Evolutionary conservation across 441 rosid genomes (phyloP).

Genomic region (Pelargonium myrrhifolium): DNA sequence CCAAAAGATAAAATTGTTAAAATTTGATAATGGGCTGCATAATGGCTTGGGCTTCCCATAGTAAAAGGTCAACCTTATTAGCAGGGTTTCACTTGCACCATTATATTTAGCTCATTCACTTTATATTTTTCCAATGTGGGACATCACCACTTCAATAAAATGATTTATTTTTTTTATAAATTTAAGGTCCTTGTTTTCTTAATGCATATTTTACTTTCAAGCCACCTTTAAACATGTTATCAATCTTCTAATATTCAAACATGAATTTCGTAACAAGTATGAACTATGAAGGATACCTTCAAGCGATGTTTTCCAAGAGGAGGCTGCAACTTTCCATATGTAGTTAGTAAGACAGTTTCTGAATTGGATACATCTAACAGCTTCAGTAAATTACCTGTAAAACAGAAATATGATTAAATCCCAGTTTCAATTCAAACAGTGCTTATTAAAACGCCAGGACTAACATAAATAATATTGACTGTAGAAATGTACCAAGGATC

Average conservation of each 20-base stretch:
- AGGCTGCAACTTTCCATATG: constrained; percentile 90
- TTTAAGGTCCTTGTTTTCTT: neutral
- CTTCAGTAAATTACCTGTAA: constrained; percentile 69
- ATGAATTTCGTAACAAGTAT: neutral
- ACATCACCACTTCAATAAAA: neutral
- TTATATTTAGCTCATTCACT: too few species aligned
- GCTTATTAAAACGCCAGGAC: neutral
- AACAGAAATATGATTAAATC: constrained; percentile 10
- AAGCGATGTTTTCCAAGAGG: constrained; percentile 92
- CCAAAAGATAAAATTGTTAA: neutral
- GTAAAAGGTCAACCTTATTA: too few species aligned
- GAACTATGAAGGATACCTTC: constrained; percentile 50
- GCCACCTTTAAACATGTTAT: neutral
- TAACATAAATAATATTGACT: neutral
- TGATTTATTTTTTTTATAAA: neutral
- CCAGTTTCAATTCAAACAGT: neutral
- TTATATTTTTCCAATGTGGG: too few species aligned
- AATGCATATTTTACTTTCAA: neutral
- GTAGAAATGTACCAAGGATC: too few species aligned
- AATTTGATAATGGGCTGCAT: too few species aligned
- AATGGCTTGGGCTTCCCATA: neutral
- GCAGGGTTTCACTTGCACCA: too few species aligned
- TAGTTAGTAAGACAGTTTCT: constrained; percentile 55
- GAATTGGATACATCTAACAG: constrained; percentile 65
- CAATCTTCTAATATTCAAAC: constrained; percentile 1